Evolutionary conservation across 306 rosid genomes (phyloP), one percentile per base, ranked within the genome.

Genomic region (Trifolium subterraneum): DNA sequence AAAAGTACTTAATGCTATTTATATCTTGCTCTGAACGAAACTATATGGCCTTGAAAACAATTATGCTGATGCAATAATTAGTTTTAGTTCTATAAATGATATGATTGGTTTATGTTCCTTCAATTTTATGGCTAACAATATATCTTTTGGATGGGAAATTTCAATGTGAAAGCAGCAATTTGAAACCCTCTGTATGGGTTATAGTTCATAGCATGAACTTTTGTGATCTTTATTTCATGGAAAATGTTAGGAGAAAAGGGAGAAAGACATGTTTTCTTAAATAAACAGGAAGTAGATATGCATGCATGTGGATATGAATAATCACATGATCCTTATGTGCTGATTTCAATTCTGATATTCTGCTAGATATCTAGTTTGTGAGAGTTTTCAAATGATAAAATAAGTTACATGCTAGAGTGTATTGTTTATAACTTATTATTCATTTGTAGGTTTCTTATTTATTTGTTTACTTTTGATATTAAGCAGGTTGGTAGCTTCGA

Each of bases 401-500:
- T 39, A 14, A 54, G 22, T 58, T 70, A 14, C 36, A 41, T 51
- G 35, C 64, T 75, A 8, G 31, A 68, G 68, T 72, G 12, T 19
- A 56, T 42, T 77, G 42, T 47, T 73, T 65, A 61, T 72, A 25
- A 41, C 62, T 8, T 15, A 72, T 51, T 60, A 35, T 50, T 61
- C 56, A 29, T 71, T 76, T 79, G 29, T 69, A 64, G 45, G 68
- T 38, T 27, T 67, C 56, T 7, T 67, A 12, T 67, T 70, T 56
- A 33, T 66, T 48, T 35, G 9, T 25, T 75, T 44, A 55, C 35
- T 44, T 55, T 66, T 39, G 3, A 68, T 31, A 67, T 60, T 29
- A n/a, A 78, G 67, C 94, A 94, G 99, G 97, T 92, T 47, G 97
- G 95, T 64, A 90, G 95, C 85, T 68, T 94, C 72, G 99, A 94